Evolutionary conservation across 2,329 filamentous ascomycete species (phyloP).

Genomic region (Clonostachys byssicola): DNA sequence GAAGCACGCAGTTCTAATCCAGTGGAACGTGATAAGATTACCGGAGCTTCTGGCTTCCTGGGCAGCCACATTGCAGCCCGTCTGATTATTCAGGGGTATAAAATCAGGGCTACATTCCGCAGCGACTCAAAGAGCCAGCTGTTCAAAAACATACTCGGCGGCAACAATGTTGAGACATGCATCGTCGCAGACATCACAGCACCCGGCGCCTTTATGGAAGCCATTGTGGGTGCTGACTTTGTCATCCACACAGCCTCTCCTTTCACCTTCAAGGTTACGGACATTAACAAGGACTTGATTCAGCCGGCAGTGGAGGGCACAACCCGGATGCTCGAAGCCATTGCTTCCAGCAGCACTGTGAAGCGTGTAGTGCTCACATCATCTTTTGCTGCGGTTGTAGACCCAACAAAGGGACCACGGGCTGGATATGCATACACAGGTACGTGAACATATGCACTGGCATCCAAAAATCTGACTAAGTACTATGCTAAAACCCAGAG

Average conservation of each 20-base stretch:
- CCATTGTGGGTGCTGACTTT: background rate
- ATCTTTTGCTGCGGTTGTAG: conserved; percentile 61
- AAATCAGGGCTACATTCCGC: background rate
- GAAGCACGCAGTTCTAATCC: too few species aligned
- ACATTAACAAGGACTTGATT: background rate
- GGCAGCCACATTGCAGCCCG: background rate
- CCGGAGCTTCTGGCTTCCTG: background rate
- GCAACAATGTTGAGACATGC: background rate
- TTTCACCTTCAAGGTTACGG: background rate
- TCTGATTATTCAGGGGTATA: background rate
- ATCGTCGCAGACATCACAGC: background rate
- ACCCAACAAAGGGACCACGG: conserved; percentile 18
- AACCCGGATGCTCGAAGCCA: conserved; percentile 18
- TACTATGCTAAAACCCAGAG: background rate
- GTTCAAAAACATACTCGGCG: background rate
- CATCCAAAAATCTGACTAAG: background rate
- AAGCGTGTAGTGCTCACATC: conserved; percentile 52
- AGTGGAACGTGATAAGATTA: background rate
- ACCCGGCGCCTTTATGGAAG: background rate
- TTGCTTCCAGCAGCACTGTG: conserved; percentile 11
- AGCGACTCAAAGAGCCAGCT: background rate
- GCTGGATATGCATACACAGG: background rate
- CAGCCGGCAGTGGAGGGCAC: background rate
- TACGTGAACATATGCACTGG: background rate
- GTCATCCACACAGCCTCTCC: background rate